Evolutionary conservation across 176 grass and related monocot genomes (phyloP), one percentile per base, ranked within the genome.

Genomic region (Bromus sterilis): DNA sequence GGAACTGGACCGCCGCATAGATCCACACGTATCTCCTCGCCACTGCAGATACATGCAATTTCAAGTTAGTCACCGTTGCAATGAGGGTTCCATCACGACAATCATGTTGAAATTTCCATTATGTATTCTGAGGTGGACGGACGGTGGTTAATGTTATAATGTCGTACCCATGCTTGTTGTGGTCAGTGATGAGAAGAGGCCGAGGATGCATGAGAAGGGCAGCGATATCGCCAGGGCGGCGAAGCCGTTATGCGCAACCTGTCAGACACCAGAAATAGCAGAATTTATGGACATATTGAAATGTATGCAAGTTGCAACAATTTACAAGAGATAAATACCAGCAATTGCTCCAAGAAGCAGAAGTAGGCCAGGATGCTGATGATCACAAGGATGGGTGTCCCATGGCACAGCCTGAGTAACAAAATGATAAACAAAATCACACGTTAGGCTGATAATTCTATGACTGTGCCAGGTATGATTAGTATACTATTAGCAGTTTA

Each of bases 281-380:
- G 15, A 66, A 55, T 11, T 68, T 56, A 4, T 36, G 12, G 5
- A 32, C 15, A 15, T 21, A 2, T n/a, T n/a, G n/a, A n/a, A n/a
- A n/a, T 43, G 5, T 1, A 43, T 11, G 7, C 0, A 29, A 29
- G 16, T 29, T 43, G 14, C 15, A 23, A 29, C 7, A 75, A 32
- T 46, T 3, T 37, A 15, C 0, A 26, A 20, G 21, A 55, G 16
- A 68, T 2, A 39, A 4, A 11, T 91, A 98, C 95, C 92, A 98
- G 67, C 29, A 98, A 9, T n/a, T 98, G 79, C 71, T 98, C 92
- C 57, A 98, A 62, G 92, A 98, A 98, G 80, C 95, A 98, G 75
- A 98, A 95, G 78, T 98, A 98, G 48, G 90, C 90, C 21, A 98
- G 88, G 57, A 88, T 93, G 90, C 88, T 98, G 21, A 93, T 51